Conservation (phyloP, 73 alveolate genomes). For the Uronychia setigera region DNA sequence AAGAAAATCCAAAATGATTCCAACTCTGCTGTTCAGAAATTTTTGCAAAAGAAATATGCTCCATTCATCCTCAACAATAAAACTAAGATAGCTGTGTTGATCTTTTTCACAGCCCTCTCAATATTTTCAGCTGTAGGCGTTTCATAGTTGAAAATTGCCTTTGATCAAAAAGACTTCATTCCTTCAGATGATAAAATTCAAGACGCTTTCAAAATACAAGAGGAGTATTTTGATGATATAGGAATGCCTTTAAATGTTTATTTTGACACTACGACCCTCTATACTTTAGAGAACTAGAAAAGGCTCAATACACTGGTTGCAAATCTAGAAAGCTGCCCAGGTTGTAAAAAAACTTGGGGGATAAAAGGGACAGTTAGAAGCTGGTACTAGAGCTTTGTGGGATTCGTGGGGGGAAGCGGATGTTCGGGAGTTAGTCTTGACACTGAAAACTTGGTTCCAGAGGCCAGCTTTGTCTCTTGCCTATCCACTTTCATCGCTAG, state of each 20-base stretch:
- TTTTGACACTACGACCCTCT: background rate
- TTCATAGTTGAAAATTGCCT: background rate
- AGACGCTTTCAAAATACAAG: conserved; percentile 2
- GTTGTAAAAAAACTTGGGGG: background rate
- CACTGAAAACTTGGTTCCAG: background rate
- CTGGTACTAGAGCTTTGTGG: background rate
- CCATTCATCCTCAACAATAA: background rate
- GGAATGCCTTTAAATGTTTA: background rate
- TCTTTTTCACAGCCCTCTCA: background rate
- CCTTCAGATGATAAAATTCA: background rate
- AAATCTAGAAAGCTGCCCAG: background rate
- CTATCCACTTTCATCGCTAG: background rate
- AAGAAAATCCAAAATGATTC: background rate
- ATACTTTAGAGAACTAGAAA: background rate
- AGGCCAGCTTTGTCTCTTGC: background rate
- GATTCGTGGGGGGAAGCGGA: background rate
- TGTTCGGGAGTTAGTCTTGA: background rate
- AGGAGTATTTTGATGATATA: background rate
- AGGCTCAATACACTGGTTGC: background rate
- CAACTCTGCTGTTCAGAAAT: background rate
- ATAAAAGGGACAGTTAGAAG: background rate
- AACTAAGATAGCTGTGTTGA: background rate
- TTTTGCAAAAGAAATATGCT: background rate
- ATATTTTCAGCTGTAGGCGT: background rate
- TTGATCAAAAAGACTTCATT: background rate